These are phyloP conservation scores for Mariannaea sp. DNA, from an alignment of 2,329 filamentous ascomycete genomes.

Conservation along the genomic window DNA sequence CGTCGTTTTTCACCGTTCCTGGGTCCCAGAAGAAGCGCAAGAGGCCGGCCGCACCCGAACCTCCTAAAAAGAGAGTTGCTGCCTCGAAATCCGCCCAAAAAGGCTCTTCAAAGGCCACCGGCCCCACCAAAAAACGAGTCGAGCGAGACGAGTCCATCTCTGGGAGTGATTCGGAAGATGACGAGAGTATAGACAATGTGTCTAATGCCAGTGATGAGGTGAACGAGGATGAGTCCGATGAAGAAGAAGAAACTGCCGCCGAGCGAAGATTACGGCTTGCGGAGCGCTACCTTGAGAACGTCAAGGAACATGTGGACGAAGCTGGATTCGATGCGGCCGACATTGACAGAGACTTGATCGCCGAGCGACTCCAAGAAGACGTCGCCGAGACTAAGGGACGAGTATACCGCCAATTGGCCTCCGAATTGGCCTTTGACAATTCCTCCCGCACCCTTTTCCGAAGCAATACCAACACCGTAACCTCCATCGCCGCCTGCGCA, in stretches of 20 bases:
- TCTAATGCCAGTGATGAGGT: conserved; percentile 53
- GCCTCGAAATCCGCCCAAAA: conserved; percentile 51
- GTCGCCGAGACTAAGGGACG: conserved; percentile 90
- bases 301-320: conserved; percentile 81
- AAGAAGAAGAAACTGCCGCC: conserved; percentile 84
- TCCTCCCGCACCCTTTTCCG: conserved; percentile 75
- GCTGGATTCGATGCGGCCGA: conserved; percentile 89
- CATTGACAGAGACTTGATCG: conserved; percentile 89
- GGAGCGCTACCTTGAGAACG: conserved; percentile 90
- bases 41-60: conserved; percentile 60
- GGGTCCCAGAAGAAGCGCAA: conserved; percentile 91
- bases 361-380: conserved; percentile 87
- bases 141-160: conserved; percentile 79
- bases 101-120: conserved; percentile 46
- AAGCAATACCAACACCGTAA: conserved; percentile 77
- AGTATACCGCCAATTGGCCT: conserved; percentile 80
- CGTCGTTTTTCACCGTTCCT: conserved; percentile 93
- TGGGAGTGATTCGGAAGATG: conserved; percentile 76
- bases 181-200: conserved; percentile 51
- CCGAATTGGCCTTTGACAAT: conserved; percentile 69
- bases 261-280: conserved; percentile 86
- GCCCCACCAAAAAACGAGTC: conserved; percentile 51
- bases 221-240: conserved; percentile 60
- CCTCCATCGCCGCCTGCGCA: conserved; percentile 76
- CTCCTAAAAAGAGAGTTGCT: conserved; percentile 64